Base-by-base conservation (phyloP, 116 monocot species). In the Iris pallida region DNA sequence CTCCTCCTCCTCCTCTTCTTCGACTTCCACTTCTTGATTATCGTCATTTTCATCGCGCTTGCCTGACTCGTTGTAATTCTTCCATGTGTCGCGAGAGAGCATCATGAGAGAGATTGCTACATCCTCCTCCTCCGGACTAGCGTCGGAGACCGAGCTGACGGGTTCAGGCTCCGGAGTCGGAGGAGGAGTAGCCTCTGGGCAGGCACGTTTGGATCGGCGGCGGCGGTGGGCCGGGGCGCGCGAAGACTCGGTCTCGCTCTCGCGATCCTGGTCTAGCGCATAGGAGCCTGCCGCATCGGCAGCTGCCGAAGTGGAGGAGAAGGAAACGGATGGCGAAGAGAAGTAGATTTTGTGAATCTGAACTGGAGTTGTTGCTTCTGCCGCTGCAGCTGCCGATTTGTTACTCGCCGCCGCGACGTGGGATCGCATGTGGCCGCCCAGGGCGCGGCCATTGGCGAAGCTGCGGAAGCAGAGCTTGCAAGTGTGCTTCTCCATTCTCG, bases 371-470 rank as follows among this genome's bases (percentile, higher is more conserved):
- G n/a, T n/a, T n/a, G n/a, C n/a, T n/a, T n/a, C n/a, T 7, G 10
- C 64, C 14, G 47, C 79, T 5, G 65, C 57, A n/a, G n/a, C n/a
- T n/a, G n/a, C 30, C 3, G 30, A 30, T 30, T 30, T 30, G 0
- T 48, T 56, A 14, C 44, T 19, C 16, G 61, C 59, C 2, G 71
- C 61, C 19, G 63, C 55, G 42, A 86, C 72, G 67, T 95, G 95
- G 43, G 91, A 95, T 9, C 92, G 83, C 95, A 96, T 91, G 80
- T 96, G 95, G 0, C 95, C 89, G 42, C 92, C 95, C 44, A 96
- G 75, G 0, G 92, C 88, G 9, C 95, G 79, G 73, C 91, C 92
- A 61, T 85, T 88, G 70, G 78, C 30, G 89, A 91, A 91, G 57
- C 77, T 64, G n/a, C 92, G 78, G 78, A 71, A 84, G 83, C 95